Evolutionary conservation across 805 yeast species (phyloP), one percentile per base, ranked within the genome.

Genomic region (Suhomyces pyralidae): DNA sequence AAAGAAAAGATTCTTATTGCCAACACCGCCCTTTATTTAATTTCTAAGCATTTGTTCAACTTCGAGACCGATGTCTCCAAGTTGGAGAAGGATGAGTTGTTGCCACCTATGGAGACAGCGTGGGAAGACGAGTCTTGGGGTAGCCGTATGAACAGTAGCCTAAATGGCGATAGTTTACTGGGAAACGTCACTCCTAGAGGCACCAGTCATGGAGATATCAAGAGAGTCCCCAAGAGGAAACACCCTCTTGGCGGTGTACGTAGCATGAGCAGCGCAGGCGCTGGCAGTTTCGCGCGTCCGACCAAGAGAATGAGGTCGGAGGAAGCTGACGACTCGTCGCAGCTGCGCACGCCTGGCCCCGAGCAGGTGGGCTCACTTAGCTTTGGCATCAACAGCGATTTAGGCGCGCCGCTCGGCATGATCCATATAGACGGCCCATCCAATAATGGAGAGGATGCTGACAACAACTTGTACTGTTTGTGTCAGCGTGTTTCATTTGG

Each of bases 401-500:
- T 55, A 2, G 49, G 48, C 25, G 49, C 48, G 8, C 49, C 49
- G 24, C 44, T 53, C 6, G 51, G 55, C 25, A 54, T 54, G 50
- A 46, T 43, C 1, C 50, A 53, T 17, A 30, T 22, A 4, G 45
- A 40, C 20, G 55, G 49, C 3, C 50, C 48, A 1, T 84, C 64
- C 55, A 43, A 60, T 83, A 60, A 61, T 25, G 76, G 75, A 10
- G 80, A 75, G 44, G 79, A 74, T 56, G 75, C 78, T 0, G 80
- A 76, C 55, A 67, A 63, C 45, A 64, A 64, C 49, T 52, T 66
- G 49, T 93, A 93, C 67, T 93, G 99, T 68, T 88, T 88, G 71
- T 93, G 99, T 65, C 96, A 90, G 64, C 90, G 92, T 59, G 96
- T 88, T 0, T 91, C 97, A 0, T 90, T 86, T 70, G 99, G 99